Conservation (phyloP, 768 basidiomycete species). For the Dendrothele bispora region DNA sequence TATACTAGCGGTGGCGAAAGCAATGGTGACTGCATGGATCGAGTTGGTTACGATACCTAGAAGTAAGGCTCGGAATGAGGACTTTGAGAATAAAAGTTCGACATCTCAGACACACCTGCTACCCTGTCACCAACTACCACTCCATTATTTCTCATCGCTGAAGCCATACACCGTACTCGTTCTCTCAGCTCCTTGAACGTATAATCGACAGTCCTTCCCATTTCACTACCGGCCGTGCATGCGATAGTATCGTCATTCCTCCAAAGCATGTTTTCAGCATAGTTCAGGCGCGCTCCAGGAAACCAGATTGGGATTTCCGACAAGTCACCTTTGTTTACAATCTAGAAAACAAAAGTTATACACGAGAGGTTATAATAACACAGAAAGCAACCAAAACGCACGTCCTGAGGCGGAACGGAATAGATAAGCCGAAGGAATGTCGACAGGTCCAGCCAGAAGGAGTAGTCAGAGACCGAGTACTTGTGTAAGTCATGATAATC, state of each 20-base stretch:
- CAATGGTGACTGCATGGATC: slow-evolving; percentile 56
- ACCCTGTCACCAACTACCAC: slow-evolving; percentile 63
- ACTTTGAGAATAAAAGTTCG: neutral
- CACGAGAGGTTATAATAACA: no score
- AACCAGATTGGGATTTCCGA: slow-evolving; percentile 70
- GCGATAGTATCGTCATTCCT: slow-evolving; percentile 61
- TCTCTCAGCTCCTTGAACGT: slow-evolving; percentile 55
- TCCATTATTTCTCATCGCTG: slow-evolving; percentile 57
- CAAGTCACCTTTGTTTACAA: slow-evolving; percentile 45
- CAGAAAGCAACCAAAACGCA: slow-evolving; percentile 17
- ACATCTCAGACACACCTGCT: slow-evolving; percentile 44
- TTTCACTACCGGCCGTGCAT: slow-evolving; percentile 57
- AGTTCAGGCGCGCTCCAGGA: slow-evolving; percentile 64
- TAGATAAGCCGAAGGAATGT: slow-evolving; percentile 60
- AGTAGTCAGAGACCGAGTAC: slow-evolving; percentile 65
- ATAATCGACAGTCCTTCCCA: slow-evolving; percentile 46
- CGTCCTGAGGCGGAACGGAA: slow-evolving; percentile 56
- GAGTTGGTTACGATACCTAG: slow-evolving; percentile 67
- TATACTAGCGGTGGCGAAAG: slow-evolving; percentile 62
- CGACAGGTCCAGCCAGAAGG: slow-evolving; percentile 75
- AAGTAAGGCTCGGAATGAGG: neutral
- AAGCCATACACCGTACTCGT: slow-evolving; percentile 55
- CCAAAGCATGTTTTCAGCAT: slow-evolving; percentile 69
- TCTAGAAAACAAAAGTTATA: slow-evolving; percentile 29
- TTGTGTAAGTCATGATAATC: slow-evolving; percentile 66